A percentile compares a stretch with the other conserved stretches of the same genome.
Conservation (phyloP, 164 flowering plant species). For the Dillenia suffruticosa region DNA sequence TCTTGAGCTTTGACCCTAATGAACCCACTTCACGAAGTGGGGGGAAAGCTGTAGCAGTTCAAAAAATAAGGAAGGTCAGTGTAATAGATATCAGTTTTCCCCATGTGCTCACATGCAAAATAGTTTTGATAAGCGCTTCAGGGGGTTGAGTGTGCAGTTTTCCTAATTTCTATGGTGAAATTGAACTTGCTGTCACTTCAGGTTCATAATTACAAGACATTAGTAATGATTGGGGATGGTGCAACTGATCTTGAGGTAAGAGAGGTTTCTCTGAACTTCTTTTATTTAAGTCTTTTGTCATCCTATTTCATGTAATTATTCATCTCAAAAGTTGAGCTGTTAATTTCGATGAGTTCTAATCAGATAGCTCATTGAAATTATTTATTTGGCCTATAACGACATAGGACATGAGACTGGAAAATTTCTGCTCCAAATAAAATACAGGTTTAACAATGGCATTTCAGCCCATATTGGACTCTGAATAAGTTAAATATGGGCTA, state of each 20-base stretch:
- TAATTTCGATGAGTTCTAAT: no score
- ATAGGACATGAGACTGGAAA: no score
- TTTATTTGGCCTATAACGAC: no score
- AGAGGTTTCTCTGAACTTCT: constrained; percentile 3
- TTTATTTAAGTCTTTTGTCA: neutral
- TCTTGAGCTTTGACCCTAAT: constrained; percentile 67
- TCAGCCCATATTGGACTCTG: no score
- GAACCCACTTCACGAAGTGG: constrained; percentile 98
- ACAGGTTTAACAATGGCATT: no score
- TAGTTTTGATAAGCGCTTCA: no score
- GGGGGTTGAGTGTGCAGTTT: neutral
- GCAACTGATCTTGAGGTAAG: constrained; percentile 97
- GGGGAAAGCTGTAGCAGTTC: constrained; percentile 92
- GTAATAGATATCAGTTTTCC: constrained; percentile 1
- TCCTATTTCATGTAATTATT: no score
- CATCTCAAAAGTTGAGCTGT: no score
- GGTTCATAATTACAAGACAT: constrained; percentile 63
- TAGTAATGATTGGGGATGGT: constrained; percentile 99
- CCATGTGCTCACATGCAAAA: neutral
- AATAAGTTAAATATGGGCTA: no score
- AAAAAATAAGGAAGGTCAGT: constrained; percentile 67
- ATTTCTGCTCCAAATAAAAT: no score
- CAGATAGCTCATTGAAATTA: no score
- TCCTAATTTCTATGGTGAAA: neutral
- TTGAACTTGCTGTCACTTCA: constrained; percentile 26